A percentile compares a stretch with the other conserved stretches of the same genome.
Conservation (phyloP, 2,329 filamentous ascomycete species). For the Acrocalymma vagum region DNA sequence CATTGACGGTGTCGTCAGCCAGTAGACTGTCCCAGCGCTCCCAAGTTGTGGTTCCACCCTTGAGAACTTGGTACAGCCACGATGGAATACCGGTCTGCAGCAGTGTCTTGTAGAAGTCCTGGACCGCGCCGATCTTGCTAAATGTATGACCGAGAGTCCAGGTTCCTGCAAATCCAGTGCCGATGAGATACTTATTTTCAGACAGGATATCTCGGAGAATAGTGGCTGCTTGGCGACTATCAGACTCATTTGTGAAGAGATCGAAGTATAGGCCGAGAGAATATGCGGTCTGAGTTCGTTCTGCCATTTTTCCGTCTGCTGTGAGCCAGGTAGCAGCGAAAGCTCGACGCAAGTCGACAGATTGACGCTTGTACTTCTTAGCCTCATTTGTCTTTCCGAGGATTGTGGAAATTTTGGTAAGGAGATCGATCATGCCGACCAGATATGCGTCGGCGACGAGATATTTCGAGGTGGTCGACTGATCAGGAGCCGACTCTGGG, state of each 20-base stretch:
- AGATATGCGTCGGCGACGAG: constrained; percentile 52
- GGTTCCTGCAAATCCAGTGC: constrained; percentile 29
- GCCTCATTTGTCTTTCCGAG: constrained; percentile 30
- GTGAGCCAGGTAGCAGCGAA: constrained; percentile 35
- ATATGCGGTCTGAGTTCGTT: constrained; percentile 24
- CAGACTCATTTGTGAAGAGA: constrained; percentile 6
- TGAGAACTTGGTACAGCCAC: constrained; percentile 59
- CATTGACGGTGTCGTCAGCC: constrained; percentile 55
- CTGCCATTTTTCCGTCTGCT: constrained; percentile 22
- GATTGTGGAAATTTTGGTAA: constrained; percentile 35
- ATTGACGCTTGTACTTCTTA: constrained; percentile 26
- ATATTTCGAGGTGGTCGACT: constrained; percentile 38
- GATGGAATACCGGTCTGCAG: constrained; percentile 55
- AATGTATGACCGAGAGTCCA: constrained; percentile 27
- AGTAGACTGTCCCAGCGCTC: constrained; percentile 62
- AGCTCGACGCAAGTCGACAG: constrained; percentile 19
- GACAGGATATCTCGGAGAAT: constrained; percentile 21
- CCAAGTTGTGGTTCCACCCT: constrained; percentile 60
- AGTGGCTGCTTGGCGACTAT: constrained; percentile 8
- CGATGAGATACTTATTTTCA: constrained; percentile 23
- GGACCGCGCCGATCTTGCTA: constrained; percentile 22
- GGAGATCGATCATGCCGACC: constrained; percentile 40
- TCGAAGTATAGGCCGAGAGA: constrained; percentile 28
- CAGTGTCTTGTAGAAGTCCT: constrained; percentile 57
- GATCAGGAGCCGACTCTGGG: constrained; percentile 43